Base-by-base conservation (phyloP, 495 filamentous ascomycete species). In the Trichoderma virens region DNA sequence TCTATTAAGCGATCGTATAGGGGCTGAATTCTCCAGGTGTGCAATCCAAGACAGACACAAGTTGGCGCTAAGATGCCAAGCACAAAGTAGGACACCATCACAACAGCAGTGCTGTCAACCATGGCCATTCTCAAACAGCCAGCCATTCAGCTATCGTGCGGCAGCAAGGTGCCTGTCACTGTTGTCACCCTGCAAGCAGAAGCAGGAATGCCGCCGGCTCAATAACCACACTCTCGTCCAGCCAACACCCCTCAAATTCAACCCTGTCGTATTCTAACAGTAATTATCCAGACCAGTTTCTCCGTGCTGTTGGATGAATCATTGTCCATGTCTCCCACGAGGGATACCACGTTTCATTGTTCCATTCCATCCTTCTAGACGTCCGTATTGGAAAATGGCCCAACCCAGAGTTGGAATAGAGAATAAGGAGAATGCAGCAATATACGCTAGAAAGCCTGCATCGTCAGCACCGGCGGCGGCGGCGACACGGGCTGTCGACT, bases 401-500 rank as follows among this genome's bases (percentile, higher is more conserved):
- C 25, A 28, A 30, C 25, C 27, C 27, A 51, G 51, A 56, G 51
- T 13, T 27, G 11, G 51, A 30, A 30, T 56, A 56, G 3, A 18
- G 51, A 27, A 56, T 18, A 18, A 23, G 43, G 43, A 30, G 45
- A 13, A 2, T 28, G 51, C 51, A 31, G 51, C 51, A 56, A 28
- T 18, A 1, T 16, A 23, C 51, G 25, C 51, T 56, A 56, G 20
- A 23, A 30, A 9, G 51, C 51, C 51, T 56, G 51, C 25, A 56
- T 56, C 51, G 51, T 56, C 51, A 56, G 51, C 51, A 56, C 51
- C 51, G 28, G 11, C 51, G 13, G 51, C 51, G 51, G 27, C 51
- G 51, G 7, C 25, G 27, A 8, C 13, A 27, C 51, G 23, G 18
- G 27, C 51, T 30, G 11, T 28, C 51, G 51, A 56, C 51, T 56